Base-by-base conservation (phyloP, 768 basidiomycete species). In the Boletus fagicola region DNA sequence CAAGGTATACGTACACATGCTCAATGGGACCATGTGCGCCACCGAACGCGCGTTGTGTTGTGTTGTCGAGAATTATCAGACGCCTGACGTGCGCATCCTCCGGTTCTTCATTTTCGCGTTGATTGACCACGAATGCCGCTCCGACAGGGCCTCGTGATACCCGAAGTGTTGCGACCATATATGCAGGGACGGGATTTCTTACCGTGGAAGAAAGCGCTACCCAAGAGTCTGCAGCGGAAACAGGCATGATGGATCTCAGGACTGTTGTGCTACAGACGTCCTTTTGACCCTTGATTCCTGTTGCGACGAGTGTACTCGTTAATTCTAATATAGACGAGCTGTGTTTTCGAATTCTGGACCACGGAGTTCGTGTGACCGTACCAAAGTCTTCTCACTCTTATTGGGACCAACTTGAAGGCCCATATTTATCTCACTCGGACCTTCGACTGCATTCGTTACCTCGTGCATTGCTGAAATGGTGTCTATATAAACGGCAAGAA, bases 1-100 rank as follows among this genome's bases (percentile, higher is more conserved):
- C 57, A 95, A 98, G 69, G 76, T 94, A 5, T 98, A 98, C 74
- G 95, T 97, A 5, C 97, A 99, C 78, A 99, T 99, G 97, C 77
- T 99, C 68, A 99, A 99, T 72, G 96, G 94, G 36, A 99, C 97
- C 4, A 81, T 99, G 45, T 97, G 94, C 65, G 97, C 97, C 1
- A 98, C 97, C 1, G 92, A 96, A 75, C 91, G 97, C 39, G 92
- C 97, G 1, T 78, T 98, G 20, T 98, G 96, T 75, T 98, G 97
- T 74, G 66, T 99, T 55, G 95, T 94, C n/a, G 97, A 99, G 77
- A 98, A 98, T 74, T 94, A 96, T 71, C 97, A 99, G 76, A 98
- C 94, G 0, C 81, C 90, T 0, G 94, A 97, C 49, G 95, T 96
- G 66, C 55, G 87, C 11, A 2, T 28, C 59, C 54, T 54, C 36